phyloP scores from a whole-genome alignment of 495 filamentous ascomycete genomes.

The Aspergillus indologenus region DNA sequence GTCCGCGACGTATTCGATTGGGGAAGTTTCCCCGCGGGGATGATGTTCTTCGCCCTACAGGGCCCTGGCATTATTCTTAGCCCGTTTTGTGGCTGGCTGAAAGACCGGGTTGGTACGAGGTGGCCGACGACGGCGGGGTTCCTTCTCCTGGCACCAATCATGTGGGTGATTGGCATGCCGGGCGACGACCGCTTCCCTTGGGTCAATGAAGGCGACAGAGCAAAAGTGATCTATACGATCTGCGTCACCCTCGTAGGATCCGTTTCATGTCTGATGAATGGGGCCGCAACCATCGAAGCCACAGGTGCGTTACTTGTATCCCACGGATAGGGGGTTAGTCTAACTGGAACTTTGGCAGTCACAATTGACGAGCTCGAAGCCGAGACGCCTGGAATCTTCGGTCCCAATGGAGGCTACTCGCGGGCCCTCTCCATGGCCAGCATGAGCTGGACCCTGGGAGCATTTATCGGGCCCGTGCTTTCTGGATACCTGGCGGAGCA shows the following conservation, averaged over 20 bases:
- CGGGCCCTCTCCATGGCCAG: constrained; percentile 35
- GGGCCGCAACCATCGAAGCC: constrained; percentile 31
- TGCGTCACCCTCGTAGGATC: constrained; percentile 19
- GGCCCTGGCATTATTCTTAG: constrained; percentile 26
- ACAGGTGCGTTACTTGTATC: constrained; percentile 23
- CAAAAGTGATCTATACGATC: constrained; percentile 21
- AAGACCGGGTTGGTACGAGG: constrained; percentile 27
- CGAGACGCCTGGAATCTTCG: constrained; percentile 30
- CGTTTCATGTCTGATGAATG: constrained; percentile 24
- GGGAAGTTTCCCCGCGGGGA: constrained; percentile 25
- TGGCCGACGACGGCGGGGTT: constrained; percentile 25
- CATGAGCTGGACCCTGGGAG: constrained; percentile 34
- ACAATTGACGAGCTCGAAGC: constrained; percentile 28
- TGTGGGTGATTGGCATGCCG: constrained; percentile 20
- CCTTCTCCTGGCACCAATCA: constrained; percentile 10
- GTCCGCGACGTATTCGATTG: constrained; percentile 30
- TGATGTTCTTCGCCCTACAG: constrained; percentile 31
- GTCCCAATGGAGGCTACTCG: constrained; percentile 36
- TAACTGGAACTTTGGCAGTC: constrained; percentile 12
- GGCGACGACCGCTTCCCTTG: constrained; percentile 22
- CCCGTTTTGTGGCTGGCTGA: constrained; percentile 26
- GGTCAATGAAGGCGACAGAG: constrained; percentile 13
- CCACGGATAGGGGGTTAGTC: neutral
- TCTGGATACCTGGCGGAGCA: constrained; percentile 30
- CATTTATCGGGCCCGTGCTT: constrained; percentile 35